A percentile compares a stretch with the other conserved stretches of the same genome.
Conservation (phyloP, 2,329 filamentous ascomycete species). For the Colletotrichum tofieldiae region DNA sequence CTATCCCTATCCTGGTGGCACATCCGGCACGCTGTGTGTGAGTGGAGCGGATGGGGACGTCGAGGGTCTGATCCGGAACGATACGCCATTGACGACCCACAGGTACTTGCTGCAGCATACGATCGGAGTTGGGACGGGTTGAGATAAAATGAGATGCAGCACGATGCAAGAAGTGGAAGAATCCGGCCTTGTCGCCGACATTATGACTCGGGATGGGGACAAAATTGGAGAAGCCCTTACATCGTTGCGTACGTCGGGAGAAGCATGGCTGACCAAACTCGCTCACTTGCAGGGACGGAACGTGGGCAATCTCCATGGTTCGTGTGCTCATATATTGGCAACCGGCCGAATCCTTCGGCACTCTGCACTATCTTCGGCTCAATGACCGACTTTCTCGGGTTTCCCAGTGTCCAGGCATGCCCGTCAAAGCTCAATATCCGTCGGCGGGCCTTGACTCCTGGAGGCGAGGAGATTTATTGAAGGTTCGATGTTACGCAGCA, state of each 20-base stretch:
- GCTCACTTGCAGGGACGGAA: background rate
- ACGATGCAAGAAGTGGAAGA: background rate
- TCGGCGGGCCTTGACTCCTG: constrained; percentile 1
- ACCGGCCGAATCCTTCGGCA: constrained; percentile 26
- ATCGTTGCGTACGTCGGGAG: background rate
- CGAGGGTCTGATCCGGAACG: constrained; percentile 11
- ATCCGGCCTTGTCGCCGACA: constrained; percentile 21
- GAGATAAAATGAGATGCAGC: background rate
- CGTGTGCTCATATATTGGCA: constrained; percentile 14
- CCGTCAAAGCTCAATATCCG: background rate
- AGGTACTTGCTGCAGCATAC: background rate
- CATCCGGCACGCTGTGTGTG: constrained; percentile 38
- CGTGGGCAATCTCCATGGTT: constrained; percentile 1
- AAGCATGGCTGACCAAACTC: background rate
- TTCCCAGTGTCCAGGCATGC: constrained; percentile 1
- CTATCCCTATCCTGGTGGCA: constrained; percentile 43
- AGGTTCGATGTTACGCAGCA: constrained; percentile 18
- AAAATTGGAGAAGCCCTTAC: background rate
- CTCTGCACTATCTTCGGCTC: constrained; percentile 21
- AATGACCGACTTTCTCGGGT: constrained; percentile 21
- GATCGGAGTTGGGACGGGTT: constrained; percentile 20
- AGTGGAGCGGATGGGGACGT: background rate
- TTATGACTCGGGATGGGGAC: constrained; percentile 22
- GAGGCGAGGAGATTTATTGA: background rate
- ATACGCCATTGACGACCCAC: constrained; percentile 23